Evolutionary conservation across 768 basidiomycete species (phyloP).

Genomic region (Roridomyces roridus): DNA sequence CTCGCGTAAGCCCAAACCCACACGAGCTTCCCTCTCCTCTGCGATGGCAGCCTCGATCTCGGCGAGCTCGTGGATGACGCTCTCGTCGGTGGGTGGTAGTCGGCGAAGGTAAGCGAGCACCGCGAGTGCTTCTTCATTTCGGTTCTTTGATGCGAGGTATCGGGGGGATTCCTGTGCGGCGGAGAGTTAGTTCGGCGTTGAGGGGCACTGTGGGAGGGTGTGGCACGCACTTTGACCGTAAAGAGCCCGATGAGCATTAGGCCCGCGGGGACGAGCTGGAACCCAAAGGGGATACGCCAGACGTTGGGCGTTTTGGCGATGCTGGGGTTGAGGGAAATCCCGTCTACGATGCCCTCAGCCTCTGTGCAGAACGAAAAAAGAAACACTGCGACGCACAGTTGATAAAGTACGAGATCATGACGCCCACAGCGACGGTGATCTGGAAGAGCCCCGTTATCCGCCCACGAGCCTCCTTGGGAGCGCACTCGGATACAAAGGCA

Average conservation of each 20-base stretch:
- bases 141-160: slow-evolving; percentile 73
- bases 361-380: too few relatives aligned
- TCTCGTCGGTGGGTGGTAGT: slow-evolving; percentile 44
- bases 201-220: not conserved
- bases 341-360: too few relatives aligned
- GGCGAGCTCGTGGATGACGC: slow-evolving; percentile 64
- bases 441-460: slow-evolving; percentile 88
- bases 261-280: slow-evolving; percentile 79
- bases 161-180: slow-evolving; percentile 71
- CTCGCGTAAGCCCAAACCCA: slow-evolving; percentile 68
- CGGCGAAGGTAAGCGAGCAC: slow-evolving; percentile 73
- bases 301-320: slow-evolving; percentile 39
- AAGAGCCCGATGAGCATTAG: slow-evolving; percentile 72
- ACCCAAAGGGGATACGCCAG: slow-evolving; percentile 77
- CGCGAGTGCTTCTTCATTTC: slow-evolving; percentile 53
- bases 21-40: slow-evolving; percentile 71
- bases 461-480: slow-evolving; percentile 85
- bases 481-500: slow-evolving; percentile 85
- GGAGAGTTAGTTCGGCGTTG: not conserved
- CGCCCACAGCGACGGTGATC: slow-evolving; percentile 68
- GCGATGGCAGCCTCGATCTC: slow-evolving; percentile 83
- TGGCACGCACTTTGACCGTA: slow-evolving; percentile 61
- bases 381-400: slow-evolving; percentile 73
- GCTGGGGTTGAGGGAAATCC: slow-evolving; percentile 7
- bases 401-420: slow-evolving; percentile 85